Evolutionary conservation across 768 basidiomycete genomes (phyloP), one percentile per base, ranked within the genome.

Genomic region (Jaapia argillacea): DNA sequence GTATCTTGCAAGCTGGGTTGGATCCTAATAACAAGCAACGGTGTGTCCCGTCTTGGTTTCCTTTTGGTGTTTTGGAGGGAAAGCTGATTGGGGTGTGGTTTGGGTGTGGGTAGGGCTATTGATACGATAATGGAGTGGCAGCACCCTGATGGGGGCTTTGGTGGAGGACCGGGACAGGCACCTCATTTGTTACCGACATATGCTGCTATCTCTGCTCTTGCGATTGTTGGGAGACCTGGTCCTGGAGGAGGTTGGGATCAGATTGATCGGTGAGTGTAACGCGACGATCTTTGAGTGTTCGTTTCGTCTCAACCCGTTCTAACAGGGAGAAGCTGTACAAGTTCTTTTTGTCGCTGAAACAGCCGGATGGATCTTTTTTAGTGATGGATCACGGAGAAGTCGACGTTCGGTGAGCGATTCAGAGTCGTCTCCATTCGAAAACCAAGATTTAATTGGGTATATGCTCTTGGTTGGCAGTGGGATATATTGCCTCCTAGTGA

Each of bases 281-380:
- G 7, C 4, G 25, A 24, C 27, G 5, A n/a, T 25, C 25, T 42
- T 33, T n/a, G n/a, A n/a, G n/a, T n/a, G n/a, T 5, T 13, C 16
- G 26, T 28, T n/a, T 7, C 23, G 16, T 26, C 36, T 44, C 22
- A 5, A 26, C 18, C n/a, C n/a, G n/a, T n/a, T n/a, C n/a, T 39
- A 14, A 31, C 48, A 86, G 89, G 33, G 64, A 77, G 52, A 81
- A 76, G 49, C 70, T 93, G 55, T 94, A 97, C 59, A 61, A 75
- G 3, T 96, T 90, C 63, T 92, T 96, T 64, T 77, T 94, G 77
- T 80, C 85, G 1, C 62, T 97, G 48, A 99, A 99, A 58, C 83
- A 90, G 53, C 72, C 79, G 1, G 93, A 98, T 56, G 96, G 96
- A 0, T 91, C 91, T 0, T 98, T 97, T 61, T 71, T 85, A 16